These are phyloP conservation scores for Corymbia maculata DNA, from an alignment of 345 rosid genomes.

Conservation along the genomic window DNA sequence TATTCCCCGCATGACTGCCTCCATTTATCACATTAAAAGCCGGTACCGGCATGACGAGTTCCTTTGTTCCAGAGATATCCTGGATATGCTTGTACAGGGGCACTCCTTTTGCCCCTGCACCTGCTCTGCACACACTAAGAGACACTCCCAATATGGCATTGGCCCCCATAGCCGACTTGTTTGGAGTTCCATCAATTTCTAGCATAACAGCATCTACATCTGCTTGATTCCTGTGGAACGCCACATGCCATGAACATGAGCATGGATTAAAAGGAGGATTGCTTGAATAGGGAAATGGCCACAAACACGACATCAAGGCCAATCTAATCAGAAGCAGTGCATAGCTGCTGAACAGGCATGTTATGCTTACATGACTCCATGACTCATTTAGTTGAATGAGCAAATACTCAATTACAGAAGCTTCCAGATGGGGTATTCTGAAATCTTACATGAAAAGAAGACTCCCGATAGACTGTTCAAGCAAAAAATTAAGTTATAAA, in stretches of 20 bases:
- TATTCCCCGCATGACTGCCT: constrained; percentile 96
- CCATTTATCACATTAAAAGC: constrained; percentile 97
- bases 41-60: constrained; percentile 97
- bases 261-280: background rate
- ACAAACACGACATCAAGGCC: background rate
- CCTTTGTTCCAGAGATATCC: constrained; percentile 78
- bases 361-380: background rate
- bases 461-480: background rate
- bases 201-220: constrained; percentile 83
- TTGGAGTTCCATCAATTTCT: constrained; percentile 82
- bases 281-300: background rate
- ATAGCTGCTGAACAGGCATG: background rate
- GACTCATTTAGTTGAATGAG: background rate
- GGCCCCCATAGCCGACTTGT: constrained; percentile 87
- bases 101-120: constrained; percentile 90
- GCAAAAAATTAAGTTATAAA: background rate
- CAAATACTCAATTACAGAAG: background rate
- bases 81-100: constrained; percentile 91
- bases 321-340: background rate
- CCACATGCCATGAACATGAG: background rate
- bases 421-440: background rate
- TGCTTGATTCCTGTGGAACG: constrained; percentile 59
- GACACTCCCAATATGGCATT: constrained; percentile 97
- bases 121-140: constrained; percentile 85
- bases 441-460: background rate